Evolutionary conservation across 345 rosid species (phyloP).

Genomic region (Atalantia buxifolia): DNA sequence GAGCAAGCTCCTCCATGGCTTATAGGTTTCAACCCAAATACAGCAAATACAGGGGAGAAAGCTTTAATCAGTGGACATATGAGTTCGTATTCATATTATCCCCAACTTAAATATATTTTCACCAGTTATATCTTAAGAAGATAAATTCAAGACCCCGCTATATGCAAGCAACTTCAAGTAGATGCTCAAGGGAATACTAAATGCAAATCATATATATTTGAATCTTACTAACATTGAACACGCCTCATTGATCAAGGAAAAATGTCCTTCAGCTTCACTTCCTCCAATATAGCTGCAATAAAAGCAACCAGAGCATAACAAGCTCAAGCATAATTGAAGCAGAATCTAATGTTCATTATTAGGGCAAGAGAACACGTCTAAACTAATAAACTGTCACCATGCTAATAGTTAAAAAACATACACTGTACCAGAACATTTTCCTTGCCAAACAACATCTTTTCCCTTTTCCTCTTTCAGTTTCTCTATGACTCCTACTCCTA

Average conservation of each 20-base stretch:
- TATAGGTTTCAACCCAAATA: background rate
- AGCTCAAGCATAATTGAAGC: constrained; percentile 8
- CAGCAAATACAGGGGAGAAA: background rate
- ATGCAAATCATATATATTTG: background rate
- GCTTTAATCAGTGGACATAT: background rate
- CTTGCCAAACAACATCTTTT: constrained; percentile 83
- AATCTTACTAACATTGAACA: constrained; percentile 81
- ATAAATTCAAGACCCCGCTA: background rate
- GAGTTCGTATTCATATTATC: background rate
- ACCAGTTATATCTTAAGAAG: background rate
- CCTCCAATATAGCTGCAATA: constrained; percentile 83
- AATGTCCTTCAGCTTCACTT: constrained; percentile 87
- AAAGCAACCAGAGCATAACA: constrained; percentile 3
- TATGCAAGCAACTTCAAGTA: background rate
- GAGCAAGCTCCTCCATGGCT: background rate
- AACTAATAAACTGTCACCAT: background rate
- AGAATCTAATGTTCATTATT: background rate
- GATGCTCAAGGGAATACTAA: background rate
- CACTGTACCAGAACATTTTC: constrained; percentile 99
- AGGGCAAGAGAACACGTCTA: background rate
- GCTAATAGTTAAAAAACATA: constrained; percentile 47
- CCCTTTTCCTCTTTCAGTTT: constrained; percentile 69
- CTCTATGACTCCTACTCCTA: constrained; percentile 59
- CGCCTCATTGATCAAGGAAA: constrained; percentile 89
- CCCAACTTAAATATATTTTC: background rate